phyloP scores from a whole-genome alignment of 1,139 yeast genomes.

The Candida sanyaensis region DNA sequence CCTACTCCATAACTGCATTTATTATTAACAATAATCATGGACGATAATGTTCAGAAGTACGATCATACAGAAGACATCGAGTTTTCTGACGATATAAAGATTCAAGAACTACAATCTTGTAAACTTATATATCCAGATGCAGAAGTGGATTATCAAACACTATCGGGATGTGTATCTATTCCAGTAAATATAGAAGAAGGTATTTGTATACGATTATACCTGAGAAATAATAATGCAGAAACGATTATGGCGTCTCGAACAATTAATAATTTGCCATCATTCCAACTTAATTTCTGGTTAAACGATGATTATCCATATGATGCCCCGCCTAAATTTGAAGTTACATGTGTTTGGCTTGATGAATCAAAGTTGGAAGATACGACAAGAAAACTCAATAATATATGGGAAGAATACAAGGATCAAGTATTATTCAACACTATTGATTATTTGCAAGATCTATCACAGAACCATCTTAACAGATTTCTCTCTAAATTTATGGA shows the following conservation, averaged over 20 bases:
- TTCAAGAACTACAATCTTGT: constrained; percentile 50
- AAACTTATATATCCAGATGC: constrained; percentile 53
- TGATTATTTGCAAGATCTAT: constrained; percentile 40
- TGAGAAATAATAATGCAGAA: neutral
- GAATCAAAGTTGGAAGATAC: constrained; percentile 17
- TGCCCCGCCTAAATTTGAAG: constrained; percentile 27
- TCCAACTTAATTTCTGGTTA: constrained; percentile 28
- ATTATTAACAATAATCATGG: neutral
- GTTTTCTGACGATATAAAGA: constrained; percentile 24
- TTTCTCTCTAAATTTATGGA: constrained; percentile 11
- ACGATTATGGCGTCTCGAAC: constrained; percentile 1
- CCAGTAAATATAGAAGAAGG: constrained; percentile 26
- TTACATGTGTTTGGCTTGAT: constrained; percentile 24
- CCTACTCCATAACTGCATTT: too few species aligned
- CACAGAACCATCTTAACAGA: constrained; percentile 16
- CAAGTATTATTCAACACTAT: constrained; percentile 47
- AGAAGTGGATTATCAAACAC: constrained; percentile 16
- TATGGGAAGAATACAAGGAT: constrained; percentile 44
- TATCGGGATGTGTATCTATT: constrained; percentile 27
- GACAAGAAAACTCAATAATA: constrained; percentile 18
- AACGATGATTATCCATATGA: constrained; percentile 29
- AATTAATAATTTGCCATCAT: constrained; percentile 28
- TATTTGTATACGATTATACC: constrained; percentile 9
- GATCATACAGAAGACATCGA: constrained; percentile 7
- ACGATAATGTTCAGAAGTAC: neutral